Percentiles rank a stretch among this genome's conserved stretches.
These are phyloP conservation scores for Mucor plumbeus DNA, from an alignment of 371 early-diverging fungal species.

Conservation along the genomic window DNA sequence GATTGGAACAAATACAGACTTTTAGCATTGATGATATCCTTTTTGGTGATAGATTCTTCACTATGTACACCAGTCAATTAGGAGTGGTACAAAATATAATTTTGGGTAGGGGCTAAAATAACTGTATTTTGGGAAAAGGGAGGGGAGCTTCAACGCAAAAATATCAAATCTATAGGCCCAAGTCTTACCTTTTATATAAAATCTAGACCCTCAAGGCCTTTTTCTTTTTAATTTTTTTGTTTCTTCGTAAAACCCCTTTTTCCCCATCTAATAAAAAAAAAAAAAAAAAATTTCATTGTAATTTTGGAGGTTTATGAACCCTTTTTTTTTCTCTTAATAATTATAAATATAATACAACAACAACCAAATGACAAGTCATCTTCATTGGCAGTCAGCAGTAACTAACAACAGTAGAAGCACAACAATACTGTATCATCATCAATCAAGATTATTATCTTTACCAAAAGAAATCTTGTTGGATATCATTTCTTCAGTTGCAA, in stretches of 20 bases:
- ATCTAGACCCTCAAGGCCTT: constrained; percentile 27
- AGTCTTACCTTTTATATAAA: constrained; percentile 11
- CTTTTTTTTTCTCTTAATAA: neutral
- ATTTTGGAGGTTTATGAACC: neutral
- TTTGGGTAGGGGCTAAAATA: neutral
- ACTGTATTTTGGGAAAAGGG: neutral
- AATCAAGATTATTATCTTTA: constrained; percentile 27
- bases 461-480: constrained; percentile 49
- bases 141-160: neutral
- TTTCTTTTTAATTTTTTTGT: constrained; percentile 10
- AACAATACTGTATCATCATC: neutral
- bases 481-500: constrained; percentile 37
- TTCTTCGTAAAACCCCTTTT: constrained; percentile 11
- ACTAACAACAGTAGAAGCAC: neutral
- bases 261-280: neutral
- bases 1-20: constrained; percentile 5
- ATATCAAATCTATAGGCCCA: neutral
- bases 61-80: neutral
- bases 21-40: constrained; percentile 14
- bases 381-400: constrained; percentile 14
- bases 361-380: constrained; percentile 25
- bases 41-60: neutral
- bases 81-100: constrained; percentile 1
- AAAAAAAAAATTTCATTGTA: constrained; percentile 1
- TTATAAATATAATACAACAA: neutral